Percentiles rank a stretch among this genome's conserved stretches.
Evolutionary conservation across 2,329 filamentous ascomycete genomes (phyloP).

Genomic region (Calonectria pseudoturangicola): DNA sequence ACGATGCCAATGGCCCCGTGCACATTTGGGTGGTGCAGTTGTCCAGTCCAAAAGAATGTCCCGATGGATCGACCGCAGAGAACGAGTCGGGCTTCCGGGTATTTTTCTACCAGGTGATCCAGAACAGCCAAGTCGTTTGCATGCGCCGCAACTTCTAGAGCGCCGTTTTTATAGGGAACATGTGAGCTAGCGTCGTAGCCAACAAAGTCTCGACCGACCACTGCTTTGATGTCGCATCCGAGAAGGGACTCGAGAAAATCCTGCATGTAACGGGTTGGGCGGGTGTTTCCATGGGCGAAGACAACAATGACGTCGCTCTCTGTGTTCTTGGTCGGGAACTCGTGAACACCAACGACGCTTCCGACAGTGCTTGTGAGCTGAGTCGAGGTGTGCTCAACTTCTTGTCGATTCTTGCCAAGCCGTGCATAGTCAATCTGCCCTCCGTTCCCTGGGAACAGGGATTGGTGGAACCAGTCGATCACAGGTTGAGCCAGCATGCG

Average conservation of each 20-base stretch:
- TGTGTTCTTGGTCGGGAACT: constrained; percentile 3
- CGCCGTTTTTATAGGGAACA: constrained; percentile 27
- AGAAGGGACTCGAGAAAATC: constrained; percentile 16
- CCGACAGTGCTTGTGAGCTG: constrained; percentile 13
- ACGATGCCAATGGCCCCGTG: constrained; percentile 31
- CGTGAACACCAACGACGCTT: constrained; percentile 30
- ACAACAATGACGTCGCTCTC: constrained; percentile 26
- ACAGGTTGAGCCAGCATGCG: background rate
- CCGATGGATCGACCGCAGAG: constrained; percentile 34
- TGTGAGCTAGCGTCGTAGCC: constrained; percentile 33
- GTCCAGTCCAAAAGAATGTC: constrained; percentile 31
- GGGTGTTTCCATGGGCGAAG: constrained; percentile 33
- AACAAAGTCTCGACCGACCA: constrained; percentile 33
- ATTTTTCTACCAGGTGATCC: background rate
- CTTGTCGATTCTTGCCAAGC: background rate
- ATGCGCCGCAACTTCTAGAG: constrained; percentile 25
- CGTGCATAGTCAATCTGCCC: constrained; percentile 24
- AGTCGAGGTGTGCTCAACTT: background rate
- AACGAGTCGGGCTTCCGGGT: constrained; percentile 21
- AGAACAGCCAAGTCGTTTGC: constrained; percentile 29
- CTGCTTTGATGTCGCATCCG: constrained; percentile 24
- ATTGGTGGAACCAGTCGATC: constrained; percentile 8
- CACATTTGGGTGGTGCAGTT: constrained; percentile 17
- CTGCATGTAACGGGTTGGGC: constrained; percentile 27
- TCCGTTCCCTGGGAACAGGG: constrained; percentile 29